Base-by-base conservation (phyloP, 2,329 filamentous ascomycete species). In the Akanthomyces lecanii region DNA sequence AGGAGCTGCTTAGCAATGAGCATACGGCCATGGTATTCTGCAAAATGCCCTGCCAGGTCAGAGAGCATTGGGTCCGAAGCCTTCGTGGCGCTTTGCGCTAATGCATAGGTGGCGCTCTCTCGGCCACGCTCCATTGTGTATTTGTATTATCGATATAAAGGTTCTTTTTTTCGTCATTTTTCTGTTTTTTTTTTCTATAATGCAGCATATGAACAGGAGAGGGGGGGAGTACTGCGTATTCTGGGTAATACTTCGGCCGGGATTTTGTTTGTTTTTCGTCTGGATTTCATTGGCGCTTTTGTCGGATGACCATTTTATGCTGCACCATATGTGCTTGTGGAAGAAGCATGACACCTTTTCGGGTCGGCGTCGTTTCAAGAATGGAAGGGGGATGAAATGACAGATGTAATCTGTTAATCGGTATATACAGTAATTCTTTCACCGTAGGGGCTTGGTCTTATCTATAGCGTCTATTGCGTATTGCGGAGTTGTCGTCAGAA, bases 21-120 rank as follows among this genome's bases (percentile, higher is more conserved):
- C 82, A 81, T 69, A 85, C 84, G 69, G 84, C 84, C 36, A 82
- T 86, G 77, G 79, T 86, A 48, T 87, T 86, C 66, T 85, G 83
- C 75, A 86, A 86, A 74, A 86, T 86, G 82, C 80, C 83, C 0
- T 72, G 76, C 2, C 70, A 72, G 12, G 71, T 86, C 65, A 76
- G 83, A 54, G 76, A 79, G 64, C 83, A 86, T 67, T 86, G 84
- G 84, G 80, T 86, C 2, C 80, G 77, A 68, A 73, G 80, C 61
- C 73, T 85, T 61, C 72, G 81, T 30, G 82, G 85, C 66, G 72
- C 78, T 55, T 76, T 79, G 36, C 66, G 65, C 23, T 48, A 51
- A 28, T 18, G 38, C 21, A 4, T 33, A 18, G 42, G 21, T 25
- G 12, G 42, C 18, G 44, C 36, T 53, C 2, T 50, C 12, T 23